Evolutionary conservation across 2,329 filamentous ascomycete species (phyloP), one percentile per base, ranked within the genome.

Genomic region (Diaporthe citri): DNA sequence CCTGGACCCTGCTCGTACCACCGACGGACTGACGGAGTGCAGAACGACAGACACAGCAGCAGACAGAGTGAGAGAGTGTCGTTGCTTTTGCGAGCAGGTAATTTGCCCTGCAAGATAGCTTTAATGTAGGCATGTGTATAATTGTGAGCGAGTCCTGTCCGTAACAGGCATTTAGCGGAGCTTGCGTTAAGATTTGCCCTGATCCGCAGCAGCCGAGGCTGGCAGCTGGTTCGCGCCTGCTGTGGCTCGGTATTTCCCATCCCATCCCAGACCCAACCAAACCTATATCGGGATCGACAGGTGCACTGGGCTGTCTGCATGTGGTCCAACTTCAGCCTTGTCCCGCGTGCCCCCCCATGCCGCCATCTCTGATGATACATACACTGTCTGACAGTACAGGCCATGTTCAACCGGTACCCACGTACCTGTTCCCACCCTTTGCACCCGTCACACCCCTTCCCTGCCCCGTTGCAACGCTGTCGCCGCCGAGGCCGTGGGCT

Each of bases 271-370:
- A 64, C 15, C 59, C 25, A 8, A 43, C 59, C 59, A 57, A 36
- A 57, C 34, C 55, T 31, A 69, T 69, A 69, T 69, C 64, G 46
- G 64, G 64, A 69, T 69, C 64, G 64, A 69, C 64, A 69, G 15
- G 31, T 28, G 64, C n/a, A 41, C 64, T 55, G 25, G 48, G 48
- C 52, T 43, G 57, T 43, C 60, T 48, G 60, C 34, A 41, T n/a
- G 60, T 69, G 46, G 64, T 55, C 64, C 64, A 52, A 41, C 48
- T 41, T 69, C 48, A 69, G 64, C 64, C 64, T 69, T 52, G 64
- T 69, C 64, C 48, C 22, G 64, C 13, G 62, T 51, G 25, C 39
- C 62, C 56, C 56, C 60, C 62, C 46, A 67, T 67, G 62, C 62
- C 62, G 28, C 46, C 46, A 15, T 25, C 62, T 52, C 46, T 41